Conservation (phyloP, 441 rosid genomes). For the Biscutella laevigata region DNA sequence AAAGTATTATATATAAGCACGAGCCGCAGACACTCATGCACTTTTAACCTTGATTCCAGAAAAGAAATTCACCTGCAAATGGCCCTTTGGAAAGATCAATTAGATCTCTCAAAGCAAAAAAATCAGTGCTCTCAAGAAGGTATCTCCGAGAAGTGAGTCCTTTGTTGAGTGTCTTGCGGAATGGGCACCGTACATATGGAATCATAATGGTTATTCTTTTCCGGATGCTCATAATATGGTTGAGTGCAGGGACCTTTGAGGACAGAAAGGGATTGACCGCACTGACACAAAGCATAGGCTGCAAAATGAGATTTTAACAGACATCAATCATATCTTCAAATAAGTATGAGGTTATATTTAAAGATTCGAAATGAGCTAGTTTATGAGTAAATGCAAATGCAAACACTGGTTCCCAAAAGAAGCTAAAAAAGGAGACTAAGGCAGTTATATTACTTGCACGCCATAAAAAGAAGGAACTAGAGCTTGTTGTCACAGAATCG, state of each 20-base stretch:
- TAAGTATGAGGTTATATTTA: constrained; percentile 1
- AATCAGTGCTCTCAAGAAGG: constrained; percentile 89
- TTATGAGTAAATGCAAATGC: not conserved
- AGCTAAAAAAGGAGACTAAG: not conserved
- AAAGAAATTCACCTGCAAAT: constrained; percentile 62
- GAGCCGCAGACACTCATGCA: not conserved
- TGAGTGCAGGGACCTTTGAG: constrained; percentile 80
- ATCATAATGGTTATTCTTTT: constrained; percentile 72
- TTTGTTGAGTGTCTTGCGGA: constrained; percentile 63
- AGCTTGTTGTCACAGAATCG: constrained; percentile 1
- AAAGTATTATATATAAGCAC: not conserved
- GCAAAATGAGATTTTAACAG: constrained; percentile 30
- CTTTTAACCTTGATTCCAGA: not conserved
- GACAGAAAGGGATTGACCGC: constrained; percentile 88
- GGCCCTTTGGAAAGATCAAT: constrained; percentile 96
- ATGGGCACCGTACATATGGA: constrained; percentile 83
- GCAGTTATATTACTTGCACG: not conserved
- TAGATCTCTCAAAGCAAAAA: constrained; percentile 85
- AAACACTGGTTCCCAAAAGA: not conserved
- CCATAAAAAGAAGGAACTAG: not conserved
- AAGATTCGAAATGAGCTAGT: not conserved
- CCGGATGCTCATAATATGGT: constrained; percentile 61
- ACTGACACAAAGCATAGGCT: constrained; percentile 98
- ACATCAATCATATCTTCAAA: constrained; percentile 17
- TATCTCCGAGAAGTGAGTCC: constrained; percentile 87